Evolutionary conservation across 352 stramenopile species (phyloP).

Genomic region (Plasmopara muralis): DNA sequence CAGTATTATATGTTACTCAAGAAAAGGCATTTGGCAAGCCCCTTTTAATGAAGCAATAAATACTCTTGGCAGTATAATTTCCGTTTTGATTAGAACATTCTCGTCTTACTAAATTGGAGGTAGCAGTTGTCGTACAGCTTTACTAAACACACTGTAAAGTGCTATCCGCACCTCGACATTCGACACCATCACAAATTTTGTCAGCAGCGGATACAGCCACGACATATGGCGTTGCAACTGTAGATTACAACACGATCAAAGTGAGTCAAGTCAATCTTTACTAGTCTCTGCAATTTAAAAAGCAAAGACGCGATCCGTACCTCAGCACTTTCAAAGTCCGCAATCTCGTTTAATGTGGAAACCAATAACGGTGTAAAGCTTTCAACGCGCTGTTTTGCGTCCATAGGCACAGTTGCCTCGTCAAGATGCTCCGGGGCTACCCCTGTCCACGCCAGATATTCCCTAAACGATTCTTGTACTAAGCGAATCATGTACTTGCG

Average conservation of each 20-base stretch:
- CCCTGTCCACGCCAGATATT: slow-evolving; percentile 65
- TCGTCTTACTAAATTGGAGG: slow-evolving; percentile 21
- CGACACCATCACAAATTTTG: slow-evolving; percentile 57
- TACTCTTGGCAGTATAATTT: no score
- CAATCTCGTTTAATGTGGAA: slow-evolving; percentile 38
- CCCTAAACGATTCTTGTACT: slow-evolving; percentile 49
- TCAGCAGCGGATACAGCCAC: slow-evolving; percentile 81
- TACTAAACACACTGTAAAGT: slow-evolving; percentile 54
- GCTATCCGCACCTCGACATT: slow-evolving; percentile 59
- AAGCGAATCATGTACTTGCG: slow-evolving; percentile 61
- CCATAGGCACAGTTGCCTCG: slow-evolving; percentile 25
- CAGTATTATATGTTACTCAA: no score
- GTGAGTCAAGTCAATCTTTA: neutral
- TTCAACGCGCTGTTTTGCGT: slow-evolving; percentile 48
- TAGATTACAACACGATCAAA: slow-evolving; percentile 4
- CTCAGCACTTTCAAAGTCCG: slow-evolving; percentile 44
- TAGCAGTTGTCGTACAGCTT: slow-evolving; percentile 55
- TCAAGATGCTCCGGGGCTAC: slow-evolving; percentile 10
- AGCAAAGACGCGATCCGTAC: slow-evolving; percentile 23
- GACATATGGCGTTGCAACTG: slow-evolving; percentile 58
- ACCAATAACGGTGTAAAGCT: slow-evolving; percentile 53
- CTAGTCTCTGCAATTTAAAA: neutral
- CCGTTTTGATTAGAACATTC: no score
- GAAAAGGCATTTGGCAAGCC: no score
- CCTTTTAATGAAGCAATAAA: no score